Evolutionary conservation across 805 yeast species (phyloP).

Genomic region (Peterozyma xylosa): DNA sequence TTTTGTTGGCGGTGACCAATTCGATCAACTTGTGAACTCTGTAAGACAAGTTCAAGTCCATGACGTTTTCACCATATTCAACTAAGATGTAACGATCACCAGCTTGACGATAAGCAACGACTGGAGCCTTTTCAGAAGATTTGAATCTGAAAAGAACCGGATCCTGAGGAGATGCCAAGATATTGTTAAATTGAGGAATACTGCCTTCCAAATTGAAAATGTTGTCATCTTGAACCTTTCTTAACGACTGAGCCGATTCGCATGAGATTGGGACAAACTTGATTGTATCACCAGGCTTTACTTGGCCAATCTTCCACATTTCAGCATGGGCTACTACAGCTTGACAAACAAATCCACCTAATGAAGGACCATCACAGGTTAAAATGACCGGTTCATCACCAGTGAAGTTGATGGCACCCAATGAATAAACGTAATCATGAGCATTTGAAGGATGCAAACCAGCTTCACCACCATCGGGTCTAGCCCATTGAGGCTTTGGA

Average conservation of each 20-base stretch:
- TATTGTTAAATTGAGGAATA: slow-evolving; percentile 20
- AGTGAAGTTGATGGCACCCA: slow-evolving; percentile 95
- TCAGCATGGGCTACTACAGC: slow-evolving; percentile 95
- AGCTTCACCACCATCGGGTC: slow-evolving; percentile 95
- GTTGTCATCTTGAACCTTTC: slow-evolving; percentile 48
- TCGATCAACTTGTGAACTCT: slow-evolving; percentile 79
- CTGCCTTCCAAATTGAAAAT: slow-evolving; percentile 39
- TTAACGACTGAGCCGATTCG: slow-evolving; percentile 60
- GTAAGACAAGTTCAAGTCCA: slow-evolving; percentile 82
- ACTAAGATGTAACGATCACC: slow-evolving; percentile 91
- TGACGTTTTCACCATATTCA: slow-evolving; percentile 84
- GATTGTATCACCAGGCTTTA: slow-evolving; percentile 86
- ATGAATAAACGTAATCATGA: slow-evolving; percentile 92
- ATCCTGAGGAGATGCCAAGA: slow-evolving; percentile 42
- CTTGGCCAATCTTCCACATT: slow-evolving; percentile 98
- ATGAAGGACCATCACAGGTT: slow-evolving; percentile 95
- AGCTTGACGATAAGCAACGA: slow-evolving; percentile 86
- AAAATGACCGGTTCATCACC: slow-evolving; percentile 98
- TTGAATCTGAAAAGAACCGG: slow-evolving; percentile 60
- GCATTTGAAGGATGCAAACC: slow-evolving; percentile 98
- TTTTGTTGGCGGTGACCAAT: slow-evolving; percentile 54
- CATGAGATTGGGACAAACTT: slow-evolving; percentile 73
- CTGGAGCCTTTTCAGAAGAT: slow-evolving; percentile 47
- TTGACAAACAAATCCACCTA: slow-evolving; percentile 96
- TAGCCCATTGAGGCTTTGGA: slow-evolving; percentile 96